Base-by-base conservation (phyloP, 345 rosid species). In the Bretschneidera sinensis region DNA sequence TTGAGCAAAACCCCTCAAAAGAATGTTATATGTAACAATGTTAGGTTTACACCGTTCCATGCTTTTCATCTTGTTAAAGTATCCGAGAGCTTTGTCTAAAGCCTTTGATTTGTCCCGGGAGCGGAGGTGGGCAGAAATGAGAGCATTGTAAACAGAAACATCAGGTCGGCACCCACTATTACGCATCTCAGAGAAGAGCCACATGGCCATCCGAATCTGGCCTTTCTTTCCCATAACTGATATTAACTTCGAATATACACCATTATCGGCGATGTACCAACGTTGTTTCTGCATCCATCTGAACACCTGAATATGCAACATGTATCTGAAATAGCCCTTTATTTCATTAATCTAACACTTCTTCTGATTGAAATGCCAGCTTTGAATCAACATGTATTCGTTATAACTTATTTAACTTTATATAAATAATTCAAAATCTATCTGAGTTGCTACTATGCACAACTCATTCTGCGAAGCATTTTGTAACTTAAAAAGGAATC, bases 281-380 rank as follows among this genome's bases (percentile, higher is more conserved):
- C 91, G 74, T 50, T 87, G 98, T 67, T 82, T 92, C 80, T 92
- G 98, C 98, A 92, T 92, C 98, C 98, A 92, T 67, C 98, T 88
- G 80, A 88, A 92, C 60, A 88, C 98, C 98, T 88, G 71, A 33
- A 64, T 13, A 47, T 21, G 17, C 19, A 48, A 19, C 25, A 23
- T 51, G 14, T 0, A 10, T 19, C 9, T 2, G 14, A 51, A 51
- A 51, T 9, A 51, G n/a, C 13, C 54, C 24, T 11, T 15, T 49
- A n/a, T 49, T 20, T 51, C 22, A 51, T 19, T n/a, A 19, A 48
- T 17, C 21, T n/a, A n/a, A n/a, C 3, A 11, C 45, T 39, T 39
- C 9, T 14, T 1, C 45, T 39, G 15, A 39, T 5, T 1, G 33
- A 4, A 39, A 11, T 39, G 15, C 45, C 6, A 39, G 45, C 45